A percentile compares a stretch with the other conserved stretches of the same genome.
phyloP scores from a whole-genome alignment of 805 yeast species.

The Metschnikowia bowlesiae region DNA sequence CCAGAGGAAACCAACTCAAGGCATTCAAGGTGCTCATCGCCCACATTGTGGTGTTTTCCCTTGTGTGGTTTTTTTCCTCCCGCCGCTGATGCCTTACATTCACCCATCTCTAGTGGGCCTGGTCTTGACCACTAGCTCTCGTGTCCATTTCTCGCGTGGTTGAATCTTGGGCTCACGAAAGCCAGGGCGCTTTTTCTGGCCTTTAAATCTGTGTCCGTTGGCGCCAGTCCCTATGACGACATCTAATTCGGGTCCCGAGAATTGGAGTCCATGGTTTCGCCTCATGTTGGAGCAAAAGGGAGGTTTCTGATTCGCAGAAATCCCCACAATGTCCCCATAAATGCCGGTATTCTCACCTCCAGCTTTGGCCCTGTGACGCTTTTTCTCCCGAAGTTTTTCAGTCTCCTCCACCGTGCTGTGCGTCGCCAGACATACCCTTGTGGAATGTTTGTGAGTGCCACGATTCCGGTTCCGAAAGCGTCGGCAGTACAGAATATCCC shows the following conservation, averaged over 20 bases:
- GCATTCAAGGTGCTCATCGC: slow-evolving; percentile 12
- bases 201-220: slow-evolving; percentile 17
- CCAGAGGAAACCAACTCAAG: slow-evolving; percentile 12
- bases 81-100: slow-evolving; percentile 12
- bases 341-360: slow-evolving; percentile 19
- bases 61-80: slow-evolving; percentile 15
- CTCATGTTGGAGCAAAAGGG: slow-evolving; percentile 4
- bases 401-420: slow-evolving; percentile 20
- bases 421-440: slow-evolving; percentile 26
- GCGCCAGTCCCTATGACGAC: slow-evolving; percentile 16
- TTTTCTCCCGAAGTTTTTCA: slow-evolving; percentile 8
- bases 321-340: slow-evolving; percentile 15
- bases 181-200: slow-evolving; percentile 11
- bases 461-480: slow-evolving; percentile 17
- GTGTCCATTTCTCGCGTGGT: slow-evolving; percentile 24
- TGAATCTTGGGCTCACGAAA: slow-evolving; percentile 13
- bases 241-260: slow-evolving; percentile 25
- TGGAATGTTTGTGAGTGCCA: slow-evolving; percentile 21
- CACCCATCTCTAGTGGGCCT: slow-evolving; percentile 10
- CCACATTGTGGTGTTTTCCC: slow-evolving; percentile 17
- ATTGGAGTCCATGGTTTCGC: slow-evolving; percentile 16
- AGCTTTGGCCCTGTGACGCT: background rate
- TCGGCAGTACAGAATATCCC: slow-evolving; percentile 7
- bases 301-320: slow-evolving; percentile 8
- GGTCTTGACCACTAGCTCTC: slow-evolving; percentile 13